Conservation (phyloP, 441 rosid species). For the Adansonia gregorii region DNA sequence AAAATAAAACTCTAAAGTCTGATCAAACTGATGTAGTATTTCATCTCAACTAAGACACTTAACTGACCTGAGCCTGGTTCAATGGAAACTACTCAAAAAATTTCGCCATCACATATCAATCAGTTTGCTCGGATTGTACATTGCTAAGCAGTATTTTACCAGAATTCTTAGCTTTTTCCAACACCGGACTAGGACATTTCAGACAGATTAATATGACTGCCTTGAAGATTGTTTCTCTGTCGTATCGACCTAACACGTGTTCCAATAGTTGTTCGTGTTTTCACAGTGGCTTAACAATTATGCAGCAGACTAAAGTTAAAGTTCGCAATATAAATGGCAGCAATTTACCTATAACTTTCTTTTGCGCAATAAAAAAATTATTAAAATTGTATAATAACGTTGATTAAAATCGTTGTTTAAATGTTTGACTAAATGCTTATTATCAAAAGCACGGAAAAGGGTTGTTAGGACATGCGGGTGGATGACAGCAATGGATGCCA, state of each 20-base stretch:
- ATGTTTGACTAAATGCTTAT: neutral
- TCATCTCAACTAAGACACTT: neutral
- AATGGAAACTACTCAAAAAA: neutral
- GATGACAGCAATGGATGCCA: slow-evolving; percentile 28
- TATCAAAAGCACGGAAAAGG: slow-evolving; percentile 14
- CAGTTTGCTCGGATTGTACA: neutral
- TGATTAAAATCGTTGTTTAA: too few species aligned
- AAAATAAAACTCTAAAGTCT: neutral
- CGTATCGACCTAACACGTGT: slow-evolving; percentile 25
- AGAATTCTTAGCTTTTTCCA: neutral
- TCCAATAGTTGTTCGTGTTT: neutral
- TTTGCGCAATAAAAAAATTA: too few species aligned
- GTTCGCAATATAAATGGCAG: too few species aligned
- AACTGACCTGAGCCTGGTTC: neutral
- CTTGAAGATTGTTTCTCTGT: slow-evolving; percentile 20
- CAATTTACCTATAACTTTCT: too few species aligned
- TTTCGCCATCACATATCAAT: neutral
- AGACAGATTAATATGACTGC: neutral
- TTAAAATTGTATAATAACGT: too few species aligned
- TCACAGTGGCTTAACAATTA: neutral
- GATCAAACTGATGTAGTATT: neutral
- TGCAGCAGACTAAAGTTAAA: neutral
- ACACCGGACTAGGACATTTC: neutral
- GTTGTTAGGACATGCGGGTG: neutral
- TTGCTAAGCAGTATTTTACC: neutral